Evolutionary conservation across 805 yeast genomes (phyloP).

Genomic region (Phaffomyces antillensis): DNA sequence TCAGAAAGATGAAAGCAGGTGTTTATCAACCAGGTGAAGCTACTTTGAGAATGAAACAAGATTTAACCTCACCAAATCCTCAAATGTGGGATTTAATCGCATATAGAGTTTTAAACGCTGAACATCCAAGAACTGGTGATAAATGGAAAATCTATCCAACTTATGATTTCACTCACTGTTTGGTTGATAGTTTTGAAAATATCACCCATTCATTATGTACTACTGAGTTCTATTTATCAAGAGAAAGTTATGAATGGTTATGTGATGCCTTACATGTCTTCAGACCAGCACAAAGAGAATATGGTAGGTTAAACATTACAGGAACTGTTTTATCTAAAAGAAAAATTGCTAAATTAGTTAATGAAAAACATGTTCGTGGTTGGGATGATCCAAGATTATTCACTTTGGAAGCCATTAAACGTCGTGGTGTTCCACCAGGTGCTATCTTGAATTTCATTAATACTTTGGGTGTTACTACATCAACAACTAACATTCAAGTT

Average conservation of each 20-base stretch:
- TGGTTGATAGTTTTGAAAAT: constrained; percentile 95
- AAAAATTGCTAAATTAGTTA: constrained; percentile 89
- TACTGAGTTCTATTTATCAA: constrained; percentile 83
- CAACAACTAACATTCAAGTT: constrained; percentile 85
- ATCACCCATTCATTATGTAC: constrained; percentile 95
- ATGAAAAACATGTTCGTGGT: constrained; percentile 73
- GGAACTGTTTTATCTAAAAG: constrained; percentile 95
- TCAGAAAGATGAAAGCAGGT: constrained; percentile 90
- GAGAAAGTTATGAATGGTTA: constrained; percentile 97
- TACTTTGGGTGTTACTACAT: constrained; percentile 94
- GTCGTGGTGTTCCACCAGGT: constrained; percentile 99
- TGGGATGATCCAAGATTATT: constrained; percentile 98
- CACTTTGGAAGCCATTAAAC: constrained; percentile 87
- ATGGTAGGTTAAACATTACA: constrained; percentile 90
- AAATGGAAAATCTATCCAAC: constrained; percentile 99
- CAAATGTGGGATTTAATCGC: constrained; percentile 99
- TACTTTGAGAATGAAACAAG: constrained; percentile 94
- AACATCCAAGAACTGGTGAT: constrained; percentile 94
- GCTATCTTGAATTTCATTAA: constrained; percentile 90
- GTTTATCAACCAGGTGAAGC: constrained; percentile 85
- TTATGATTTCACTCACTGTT: constrained; percentile 97
- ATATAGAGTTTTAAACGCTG: constrained; percentile 84
- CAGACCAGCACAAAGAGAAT: constrained; percentile 98
- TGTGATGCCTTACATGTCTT: constrained; percentile 93
- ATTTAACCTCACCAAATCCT: constrained; percentile 82